Conservation (phyloP, 2,329 filamentous ascomycete genomes). For the Aspergillus sp. region DNA sequence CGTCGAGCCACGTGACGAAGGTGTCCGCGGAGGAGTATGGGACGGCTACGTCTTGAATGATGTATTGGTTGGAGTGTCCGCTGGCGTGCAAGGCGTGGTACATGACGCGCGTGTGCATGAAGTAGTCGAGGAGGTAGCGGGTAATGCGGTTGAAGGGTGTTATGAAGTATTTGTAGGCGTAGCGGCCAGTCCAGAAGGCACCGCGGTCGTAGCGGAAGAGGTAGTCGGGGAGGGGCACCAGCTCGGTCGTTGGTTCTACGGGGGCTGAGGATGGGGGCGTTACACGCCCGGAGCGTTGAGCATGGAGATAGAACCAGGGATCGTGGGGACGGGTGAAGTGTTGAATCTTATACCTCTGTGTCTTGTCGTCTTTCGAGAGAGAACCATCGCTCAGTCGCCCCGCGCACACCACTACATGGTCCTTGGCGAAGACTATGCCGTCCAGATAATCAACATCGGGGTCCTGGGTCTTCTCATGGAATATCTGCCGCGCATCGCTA, state of each 20-base stretch:
- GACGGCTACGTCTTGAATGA: slow-evolving; percentile 65
- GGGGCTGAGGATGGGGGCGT: background rate
- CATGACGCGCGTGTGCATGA: slow-evolving; percentile 63
- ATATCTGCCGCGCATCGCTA: slow-evolving; percentile 51
- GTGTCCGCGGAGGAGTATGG: slow-evolving; percentile 54
- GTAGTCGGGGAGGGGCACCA: slow-evolving; percentile 39
- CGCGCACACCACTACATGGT: slow-evolving; percentile 60
- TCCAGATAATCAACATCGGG: slow-evolving; percentile 65
- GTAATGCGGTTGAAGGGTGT: slow-evolving; percentile 62
- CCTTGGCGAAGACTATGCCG: slow-evolving; percentile 63
- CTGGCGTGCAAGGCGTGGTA: slow-evolving; percentile 64
- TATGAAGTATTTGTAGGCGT: slow-evolving; percentile 63
- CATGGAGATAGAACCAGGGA: slow-evolving; percentile 75
- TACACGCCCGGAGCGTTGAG: slow-evolving; percentile 23
- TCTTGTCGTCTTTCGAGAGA: slow-evolving; percentile 24
- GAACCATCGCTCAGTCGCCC: slow-evolving; percentile 57
- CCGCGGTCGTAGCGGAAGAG: slow-evolving; percentile 59
- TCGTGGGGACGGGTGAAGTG: slow-evolving; percentile 62
- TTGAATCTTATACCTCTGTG: slow-evolving; percentile 33
- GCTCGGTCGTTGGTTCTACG: slow-evolving; percentile 10
- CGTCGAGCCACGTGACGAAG: slow-evolving; percentile 52
- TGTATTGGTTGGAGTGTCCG: slow-evolving; percentile 56
- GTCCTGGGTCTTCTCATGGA: slow-evolving; percentile 49
- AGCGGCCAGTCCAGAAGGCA: slow-evolving; percentile 64
- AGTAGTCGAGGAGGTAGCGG: slow-evolving; percentile 60